These are phyloP conservation scores for Cercospora sojina DNA, from an alignment of 2,329 filamentous ascomycete species.

Conservation along the genomic window DNA sequence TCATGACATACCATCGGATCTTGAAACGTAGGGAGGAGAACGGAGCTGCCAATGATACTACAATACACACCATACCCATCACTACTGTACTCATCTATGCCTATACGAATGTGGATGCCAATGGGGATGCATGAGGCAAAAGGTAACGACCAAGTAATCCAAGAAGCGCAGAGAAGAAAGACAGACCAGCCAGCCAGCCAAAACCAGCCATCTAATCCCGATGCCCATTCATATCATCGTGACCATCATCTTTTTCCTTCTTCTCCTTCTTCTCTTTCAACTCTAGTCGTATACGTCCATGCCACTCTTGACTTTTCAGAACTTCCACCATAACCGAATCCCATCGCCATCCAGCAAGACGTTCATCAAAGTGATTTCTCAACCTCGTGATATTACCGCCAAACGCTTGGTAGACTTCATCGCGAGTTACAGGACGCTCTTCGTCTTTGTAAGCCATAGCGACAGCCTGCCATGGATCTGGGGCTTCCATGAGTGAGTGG, in stretches of 20 bases:
- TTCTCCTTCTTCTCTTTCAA: not conserved
- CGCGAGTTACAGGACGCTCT: not conserved
- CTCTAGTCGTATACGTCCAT: not conserved
- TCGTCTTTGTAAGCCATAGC: not conserved
- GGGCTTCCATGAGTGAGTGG: not conserved
- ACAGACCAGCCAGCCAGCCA: not conserved
- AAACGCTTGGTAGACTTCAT: not conserved
- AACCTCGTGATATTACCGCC: not conserved
- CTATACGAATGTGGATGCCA: not conserved
- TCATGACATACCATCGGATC: not conserved
- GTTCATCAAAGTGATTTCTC: not conserved
- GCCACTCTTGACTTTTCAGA: not conserved
- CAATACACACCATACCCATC: not conserved
- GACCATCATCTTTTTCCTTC: not conserved
- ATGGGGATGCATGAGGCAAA: not conserved
- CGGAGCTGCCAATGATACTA: not conserved
- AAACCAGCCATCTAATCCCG: not conserved
- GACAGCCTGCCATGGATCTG: not conserved
- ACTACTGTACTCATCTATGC: not conserved
- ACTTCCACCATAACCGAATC: not conserved
- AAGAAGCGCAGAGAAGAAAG: not conserved
- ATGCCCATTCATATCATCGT: not conserved
- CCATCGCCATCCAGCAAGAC: not conserved
- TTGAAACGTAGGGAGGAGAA: not conserved
- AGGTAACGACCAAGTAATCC: not conserved